phyloP scores from a whole-genome alignment of 2,329 filamentous ascomycete species.

The Cordyceps sp. region DNA sequence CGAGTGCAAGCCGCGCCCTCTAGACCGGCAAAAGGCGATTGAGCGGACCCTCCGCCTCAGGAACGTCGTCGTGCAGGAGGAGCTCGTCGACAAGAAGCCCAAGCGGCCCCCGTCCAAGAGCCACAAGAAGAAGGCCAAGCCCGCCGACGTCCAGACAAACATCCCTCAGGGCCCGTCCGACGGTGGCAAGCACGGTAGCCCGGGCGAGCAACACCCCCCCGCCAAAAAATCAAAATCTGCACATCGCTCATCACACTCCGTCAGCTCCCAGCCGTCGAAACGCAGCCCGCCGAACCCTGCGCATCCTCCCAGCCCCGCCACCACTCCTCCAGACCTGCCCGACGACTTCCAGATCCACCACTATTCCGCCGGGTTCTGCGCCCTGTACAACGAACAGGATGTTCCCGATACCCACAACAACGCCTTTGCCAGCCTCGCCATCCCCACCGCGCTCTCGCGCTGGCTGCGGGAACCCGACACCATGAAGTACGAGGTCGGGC shows the following conservation, averaged over 20 bases:
- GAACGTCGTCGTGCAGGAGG: slow-evolving; percentile 21
- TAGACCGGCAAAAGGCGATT: slow-evolving; percentile 60
- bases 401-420: slow-evolving; percentile 52
- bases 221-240: slow-evolving; percentile 68
- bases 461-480: slow-evolving; percentile 66
- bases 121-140: slow-evolving; percentile 78
- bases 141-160: slow-evolving; percentile 48
- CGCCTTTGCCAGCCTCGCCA: slow-evolving; percentile 57
- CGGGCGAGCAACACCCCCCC: slow-evolving; percentile 33
- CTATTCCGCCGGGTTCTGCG: slow-evolving; percentile 61
- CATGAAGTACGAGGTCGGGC: slow-evolving; percentile 50
- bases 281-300: slow-evolving; percentile 42
- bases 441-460: slow-evolving; percentile 56
- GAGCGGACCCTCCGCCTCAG: slow-evolving; percentile 50
- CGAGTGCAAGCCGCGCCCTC: slow-evolving; percentile 64
- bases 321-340: slow-evolving; percentile 49
- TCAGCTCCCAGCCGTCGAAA: slow-evolving; percentile 50
- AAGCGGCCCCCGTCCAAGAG: slow-evolving; percentile 64
- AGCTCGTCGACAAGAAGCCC: slow-evolving; percentile 48
- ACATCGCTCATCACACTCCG: slow-evolving; percentile 63
- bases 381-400: slow-evolving; percentile 50
- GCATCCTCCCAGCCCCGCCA: slow-evolving; percentile 59
- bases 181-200: slow-evolving; percentile 27
- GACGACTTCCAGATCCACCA: slow-evolving; percentile 48
- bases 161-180: slow-evolving; percentile 46